Percentiles rank a stretch among this genome's conserved stretches.
Conservation (phyloP, 2,329 filamentous ascomycete genomes). For the Dactylellina leptospora region DNA sequence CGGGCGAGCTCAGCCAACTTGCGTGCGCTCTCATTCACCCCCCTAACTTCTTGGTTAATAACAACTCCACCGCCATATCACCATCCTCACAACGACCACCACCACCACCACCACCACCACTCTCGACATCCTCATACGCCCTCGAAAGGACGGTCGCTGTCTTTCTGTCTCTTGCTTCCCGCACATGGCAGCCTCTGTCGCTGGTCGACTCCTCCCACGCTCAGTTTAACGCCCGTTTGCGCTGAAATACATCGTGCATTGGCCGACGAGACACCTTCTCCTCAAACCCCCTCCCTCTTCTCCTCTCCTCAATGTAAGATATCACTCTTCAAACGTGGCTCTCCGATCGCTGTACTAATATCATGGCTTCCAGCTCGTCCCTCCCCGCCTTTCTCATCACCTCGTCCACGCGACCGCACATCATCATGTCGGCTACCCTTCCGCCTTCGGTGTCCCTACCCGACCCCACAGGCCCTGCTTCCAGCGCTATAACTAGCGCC, state of each 20-base stretch:
- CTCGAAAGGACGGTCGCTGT: neutral
- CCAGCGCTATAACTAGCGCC: neutral
- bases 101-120: neutral
- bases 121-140: neutral
- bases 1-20: no score
- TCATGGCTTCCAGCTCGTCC: constrained; percentile 9
- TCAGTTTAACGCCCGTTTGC: constrained; percentile 37
- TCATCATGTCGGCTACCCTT: constrained; percentile 23
- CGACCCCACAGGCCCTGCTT: constrained; percentile 3
- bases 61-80: no score
- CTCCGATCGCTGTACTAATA: neutral
- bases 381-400: neutral
- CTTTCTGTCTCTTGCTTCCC: neutral
- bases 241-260: constrained; percentile 9
- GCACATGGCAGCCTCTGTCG: constrained; percentile 9
- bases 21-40: no score
- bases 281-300: constrained; percentile 2
- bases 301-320: no score
- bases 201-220: constrained; percentile 21
- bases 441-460: constrained; percentile 8
- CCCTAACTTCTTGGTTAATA: no score
- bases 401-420: constrained; percentile 19
- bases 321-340: constrained; percentile 15
- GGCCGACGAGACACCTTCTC: constrained; percentile 4
- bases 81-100: neutral